Conservation (phyloP, 2,329 filamentous ascomycete genomes). For the Aspergillus glaucus region DNA sequence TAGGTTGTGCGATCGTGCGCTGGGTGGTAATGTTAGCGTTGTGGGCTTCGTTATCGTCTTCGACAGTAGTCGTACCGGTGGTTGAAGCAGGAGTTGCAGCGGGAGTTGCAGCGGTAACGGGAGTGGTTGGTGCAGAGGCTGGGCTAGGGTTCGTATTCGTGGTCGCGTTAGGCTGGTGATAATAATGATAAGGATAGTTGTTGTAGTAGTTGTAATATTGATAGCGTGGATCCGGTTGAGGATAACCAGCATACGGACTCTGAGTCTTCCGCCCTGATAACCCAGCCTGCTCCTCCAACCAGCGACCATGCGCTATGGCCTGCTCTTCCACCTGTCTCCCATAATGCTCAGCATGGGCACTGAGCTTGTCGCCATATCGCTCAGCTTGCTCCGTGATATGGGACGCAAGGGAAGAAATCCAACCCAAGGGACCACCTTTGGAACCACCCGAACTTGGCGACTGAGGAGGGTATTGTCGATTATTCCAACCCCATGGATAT, state of each 20-base stretch:
- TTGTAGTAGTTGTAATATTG: conserved; percentile 10
- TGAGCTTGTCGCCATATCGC: conserved; percentile 28
- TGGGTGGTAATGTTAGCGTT: neutral
- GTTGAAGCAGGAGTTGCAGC: neutral
- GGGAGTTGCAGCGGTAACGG: neutral
- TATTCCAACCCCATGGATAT: conserved; percentile 23
- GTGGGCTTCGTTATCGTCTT: neutral
- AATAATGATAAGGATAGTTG: conserved; percentile 5
- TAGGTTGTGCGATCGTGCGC: neutral
- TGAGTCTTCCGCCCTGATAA: conserved; percentile 22
- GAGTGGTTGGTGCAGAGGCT: neutral
- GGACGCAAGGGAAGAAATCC: conserved; percentile 29
- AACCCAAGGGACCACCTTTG: conserved; percentile 25
- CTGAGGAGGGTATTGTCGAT: conserved; percentile 18
- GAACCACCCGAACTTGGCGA: conserved; percentile 11
- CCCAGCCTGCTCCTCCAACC: conserved; percentile 33
- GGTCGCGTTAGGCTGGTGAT: neutral
- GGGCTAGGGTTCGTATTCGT: neutral
- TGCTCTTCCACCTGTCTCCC: conserved; percentile 34
- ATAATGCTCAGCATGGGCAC: conserved; percentile 30
- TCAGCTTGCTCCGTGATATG: conserved; percentile 30
- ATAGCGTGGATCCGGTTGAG: conserved; percentile 7
- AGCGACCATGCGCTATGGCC: conserved; percentile 30
- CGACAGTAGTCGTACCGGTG: neutral
- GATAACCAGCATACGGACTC: conserved; percentile 10